These are phyloP conservation scores for Pseudozyma hubeiensis DNA, from an alignment of 1,284 basidiomycete species.

Conservation along the genomic window DNA sequence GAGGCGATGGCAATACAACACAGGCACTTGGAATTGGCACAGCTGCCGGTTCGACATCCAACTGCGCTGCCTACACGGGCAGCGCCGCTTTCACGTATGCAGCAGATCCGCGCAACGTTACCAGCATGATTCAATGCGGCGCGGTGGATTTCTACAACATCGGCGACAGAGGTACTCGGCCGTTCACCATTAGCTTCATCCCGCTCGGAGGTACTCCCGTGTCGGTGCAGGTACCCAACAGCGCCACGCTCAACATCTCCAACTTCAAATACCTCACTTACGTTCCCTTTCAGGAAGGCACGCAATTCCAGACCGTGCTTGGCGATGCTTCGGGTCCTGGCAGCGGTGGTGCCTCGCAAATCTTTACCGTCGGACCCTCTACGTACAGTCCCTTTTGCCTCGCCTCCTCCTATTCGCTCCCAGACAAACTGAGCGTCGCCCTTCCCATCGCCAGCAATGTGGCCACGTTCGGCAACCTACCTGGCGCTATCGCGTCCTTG, in stretches of 20 bases:
- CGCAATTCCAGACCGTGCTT: constrained; percentile 49
- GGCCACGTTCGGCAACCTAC: constrained; percentile 40
- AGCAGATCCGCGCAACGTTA: constrained; percentile 35
- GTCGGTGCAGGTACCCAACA: constrained; percentile 42
- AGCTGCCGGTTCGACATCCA: constrained; percentile 13
- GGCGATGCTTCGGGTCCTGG: constrained; percentile 50
- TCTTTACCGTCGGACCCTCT: constrained; percentile 41
- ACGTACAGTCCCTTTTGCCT: constrained; percentile 26
- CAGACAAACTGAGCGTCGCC: constrained; percentile 12
- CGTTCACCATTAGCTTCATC: constrained; percentile 53
- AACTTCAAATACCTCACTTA: constrained; percentile 36
- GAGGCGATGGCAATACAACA: constrained; percentile 52
- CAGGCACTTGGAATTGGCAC: constrained; percentile 32
- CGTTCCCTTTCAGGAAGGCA: constrained; percentile 48
- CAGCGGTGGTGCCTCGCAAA: constrained; percentile 45
- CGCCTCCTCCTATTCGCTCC: constrained; percentile 10
- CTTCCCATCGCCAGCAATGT: constrained; percentile 34
- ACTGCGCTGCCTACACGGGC: constrained; percentile 44
- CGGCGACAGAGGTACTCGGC: constrained; percentile 42
- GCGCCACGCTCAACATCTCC: constrained; percentile 35
- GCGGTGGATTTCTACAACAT: constrained; percentile 54
- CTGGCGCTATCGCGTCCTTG: constrained; percentile 44
- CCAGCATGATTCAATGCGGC: constrained; percentile 46
- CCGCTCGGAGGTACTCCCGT: constrained; percentile 42
- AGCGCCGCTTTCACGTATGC: constrained; percentile 43